A percentile compares a stretch with the other conserved stretches of the same genome.
These are phyloP conservation scores for Ophiostoma sp. DNA, from an alignment of 2,329 filamentous ascomycete species.

Conservation along the genomic window DNA sequence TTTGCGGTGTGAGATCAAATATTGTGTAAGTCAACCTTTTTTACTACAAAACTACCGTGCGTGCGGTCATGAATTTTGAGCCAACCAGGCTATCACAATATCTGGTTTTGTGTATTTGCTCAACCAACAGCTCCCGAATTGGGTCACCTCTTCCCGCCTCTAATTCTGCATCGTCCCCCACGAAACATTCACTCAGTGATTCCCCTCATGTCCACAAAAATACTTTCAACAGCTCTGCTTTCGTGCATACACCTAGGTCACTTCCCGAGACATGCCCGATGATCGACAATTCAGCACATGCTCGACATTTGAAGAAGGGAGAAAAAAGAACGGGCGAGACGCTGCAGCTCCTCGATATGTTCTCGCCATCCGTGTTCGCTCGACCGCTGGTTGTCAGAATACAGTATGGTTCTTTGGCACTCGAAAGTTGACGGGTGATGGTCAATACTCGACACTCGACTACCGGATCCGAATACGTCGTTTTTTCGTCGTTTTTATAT, in stretches of 20 bases:
- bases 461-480: background rate
- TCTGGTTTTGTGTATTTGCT: background rate
- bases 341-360: background rate
- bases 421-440: too few species aligned
- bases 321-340: background rate
- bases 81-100: background rate
- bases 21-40: background rate
- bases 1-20: background rate
- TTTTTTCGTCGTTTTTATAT: background rate
- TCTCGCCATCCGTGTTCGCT: background rate
- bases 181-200: background rate
- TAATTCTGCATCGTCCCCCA: background rate
- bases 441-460: background rate
- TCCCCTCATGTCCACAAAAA: background rate
- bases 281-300: background rate
- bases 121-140: background rate
- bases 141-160: background rate
- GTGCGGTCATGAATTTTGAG: background rate
- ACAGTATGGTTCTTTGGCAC: background rate
- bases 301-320: background rate
- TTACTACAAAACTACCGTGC: background rate
- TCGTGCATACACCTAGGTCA: background rate
- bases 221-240: background rate
- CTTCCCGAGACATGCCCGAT: constrained; percentile 3
- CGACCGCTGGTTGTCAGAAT: background rate